phyloP scores from a whole-genome alignment of 2,329 filamentous ascomycete species.

The Neocucurbitaria cava region DNA sequence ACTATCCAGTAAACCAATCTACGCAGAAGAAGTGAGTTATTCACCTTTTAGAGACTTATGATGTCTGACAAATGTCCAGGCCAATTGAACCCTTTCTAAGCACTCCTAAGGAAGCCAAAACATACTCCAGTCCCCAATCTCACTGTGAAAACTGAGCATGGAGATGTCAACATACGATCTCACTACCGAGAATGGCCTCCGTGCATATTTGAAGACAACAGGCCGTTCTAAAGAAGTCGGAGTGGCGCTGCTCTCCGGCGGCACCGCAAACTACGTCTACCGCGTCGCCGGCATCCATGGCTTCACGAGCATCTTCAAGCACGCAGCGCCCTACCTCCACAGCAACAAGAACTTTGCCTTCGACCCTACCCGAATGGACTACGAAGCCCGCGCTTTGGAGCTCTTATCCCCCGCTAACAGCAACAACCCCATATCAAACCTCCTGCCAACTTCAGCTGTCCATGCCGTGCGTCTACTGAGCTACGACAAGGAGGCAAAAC shows the following conservation, averaged over 20 bases:
- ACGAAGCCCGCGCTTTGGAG: slow-evolving; percentile 38
- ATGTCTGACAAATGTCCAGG: too few relatives aligned
- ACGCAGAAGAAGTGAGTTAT: too few relatives aligned
- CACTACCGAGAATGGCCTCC: slow-evolving; percentile 29
- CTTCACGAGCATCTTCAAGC: slow-evolving; percentile 40
- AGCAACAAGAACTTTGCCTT: slow-evolving; percentile 33
- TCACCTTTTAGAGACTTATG: too few relatives aligned
- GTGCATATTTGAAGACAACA: slow-evolving; percentile 23
- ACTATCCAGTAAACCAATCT: too few relatives aligned
- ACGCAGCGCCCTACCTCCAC: slow-evolving; percentile 42
- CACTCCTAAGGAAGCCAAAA: too few relatives aligned
- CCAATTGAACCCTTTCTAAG: too few relatives aligned
- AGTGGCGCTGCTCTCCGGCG: slow-evolving; percentile 36
- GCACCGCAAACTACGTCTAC: slow-evolving; percentile 47
- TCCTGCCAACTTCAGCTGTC: slow-evolving; percentile 10
- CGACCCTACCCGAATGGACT: slow-evolving; percentile 41
- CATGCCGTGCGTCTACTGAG: slow-evolving; percentile 26
- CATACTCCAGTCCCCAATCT: too few relatives aligned
- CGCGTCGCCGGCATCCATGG: slow-evolving; percentile 26
- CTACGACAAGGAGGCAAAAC: slow-evolving; percentile 35
- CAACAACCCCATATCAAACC: slow-evolving; percentile 4
- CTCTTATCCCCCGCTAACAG: slow-evolving; percentile 13
- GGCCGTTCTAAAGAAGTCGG: slow-evolving; percentile 1
- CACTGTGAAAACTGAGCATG: too few relatives aligned
- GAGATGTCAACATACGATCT: slow-evolving; percentile 11